Conservation (phyloP, 495 filamentous ascomycete genomes). For the Trichoderma virens region DNA sequence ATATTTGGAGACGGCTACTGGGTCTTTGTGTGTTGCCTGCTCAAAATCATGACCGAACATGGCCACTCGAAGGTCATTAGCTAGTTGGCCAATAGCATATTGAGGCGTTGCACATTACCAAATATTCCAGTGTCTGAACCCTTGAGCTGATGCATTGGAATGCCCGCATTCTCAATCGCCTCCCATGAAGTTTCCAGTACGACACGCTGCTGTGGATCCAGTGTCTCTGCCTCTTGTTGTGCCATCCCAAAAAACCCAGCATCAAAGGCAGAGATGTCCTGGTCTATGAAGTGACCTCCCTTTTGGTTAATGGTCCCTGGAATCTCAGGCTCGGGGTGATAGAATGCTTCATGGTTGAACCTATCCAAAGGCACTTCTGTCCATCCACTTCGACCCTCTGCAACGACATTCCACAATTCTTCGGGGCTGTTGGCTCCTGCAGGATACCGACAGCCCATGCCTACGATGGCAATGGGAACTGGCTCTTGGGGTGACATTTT, state of each 20-base stretch:
- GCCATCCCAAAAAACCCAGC: conserved; percentile 46
- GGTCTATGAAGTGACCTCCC: background rate
- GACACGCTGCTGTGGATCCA: conserved; percentile 52
- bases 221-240: conserved; percentile 37
- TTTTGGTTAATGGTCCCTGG: background rate
- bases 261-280: conserved; percentile 53
- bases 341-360: conserved; percentile 47
- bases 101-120: background rate
- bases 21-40: background rate
- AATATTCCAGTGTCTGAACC: conserved; percentile 19
- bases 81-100: background rate
- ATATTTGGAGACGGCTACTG: background rate
- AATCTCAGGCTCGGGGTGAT: background rate
- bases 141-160: conserved; percentile 33
- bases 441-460: conserved; percentile 46
- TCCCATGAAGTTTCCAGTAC: conserved; percentile 49
- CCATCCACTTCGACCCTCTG: conserved; percentile 8
- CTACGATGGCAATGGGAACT: conserved; percentile 42
- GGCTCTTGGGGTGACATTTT: background rate
- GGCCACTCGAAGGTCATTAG: background rate
- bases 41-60: conserved; percentile 1
- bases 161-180: conserved; percentile 42
- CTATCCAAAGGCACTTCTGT: conserved; percentile 46
- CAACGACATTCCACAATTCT: conserved; percentile 33
- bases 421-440: conserved; percentile 33